Evolutionary conservation across 2,329 filamentous ascomycete species (phyloP), one percentile per base, ranked within the genome.

Genomic region (Talaromyces piceae): DNA sequence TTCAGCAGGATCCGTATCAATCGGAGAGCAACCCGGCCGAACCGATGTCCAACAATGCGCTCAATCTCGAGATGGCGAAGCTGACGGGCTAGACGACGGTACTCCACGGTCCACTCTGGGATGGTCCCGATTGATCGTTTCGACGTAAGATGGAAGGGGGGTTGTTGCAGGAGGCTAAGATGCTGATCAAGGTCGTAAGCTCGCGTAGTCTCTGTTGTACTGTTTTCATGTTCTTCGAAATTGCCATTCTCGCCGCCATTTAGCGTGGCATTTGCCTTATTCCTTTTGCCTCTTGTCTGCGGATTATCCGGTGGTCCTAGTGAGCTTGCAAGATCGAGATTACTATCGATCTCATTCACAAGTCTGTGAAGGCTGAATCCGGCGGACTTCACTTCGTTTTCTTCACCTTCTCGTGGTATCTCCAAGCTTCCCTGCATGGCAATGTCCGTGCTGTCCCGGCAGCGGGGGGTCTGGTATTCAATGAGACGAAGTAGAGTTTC

Each of bases 61-160:
- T 96, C 89, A 26, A 97, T 74, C 65, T 96, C 89, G 5, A 80
- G 73, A 61, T 91, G 84, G 41, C 86, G 83, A 28, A 97, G 73
- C 47, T 79, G 77, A 41, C 81, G 77, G 47, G 88, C 77, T 3
- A 97, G 75, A 7, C 79, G 76, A n/a, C 80, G 77, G 63, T 93
- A 95, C 61, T 95, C 84, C 4, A 97, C 81, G 0, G 83, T 85
- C 88, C 90, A 98, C 61, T 87, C 83, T 27, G 85, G 83, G 22
- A 80, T 77, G 27, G 81, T 82, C 30, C 75, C 57, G 12, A 66
- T 61, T 6, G 65, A 58, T 16, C 61, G 62, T 47, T 67, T 62
- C 4, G 65, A 68, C 16, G 62, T 62, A 22, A 74, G 68, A 41
- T 64, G 63, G 50, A 64, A 62, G 2, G 68, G 67, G 6, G 71